Conservation (phyloP, 192 early-diverging fungal species). For the Gryganskiella cystojenkinii region DNA sequence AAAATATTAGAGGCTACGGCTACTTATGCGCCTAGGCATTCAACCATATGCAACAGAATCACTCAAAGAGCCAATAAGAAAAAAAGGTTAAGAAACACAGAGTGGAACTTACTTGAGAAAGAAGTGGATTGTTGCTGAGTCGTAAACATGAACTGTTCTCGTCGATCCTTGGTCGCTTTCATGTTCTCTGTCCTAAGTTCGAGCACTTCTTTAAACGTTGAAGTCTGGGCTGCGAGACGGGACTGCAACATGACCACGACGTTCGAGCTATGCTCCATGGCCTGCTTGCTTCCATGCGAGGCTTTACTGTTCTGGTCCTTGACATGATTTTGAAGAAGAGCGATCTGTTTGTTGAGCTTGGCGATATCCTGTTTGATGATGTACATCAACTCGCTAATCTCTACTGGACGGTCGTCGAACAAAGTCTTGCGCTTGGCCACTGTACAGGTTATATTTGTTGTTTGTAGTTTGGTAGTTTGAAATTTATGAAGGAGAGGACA, state of each 20-base stretch:
- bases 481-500: neutral
- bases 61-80: too few species aligned
- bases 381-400: constrained; percentile 95
- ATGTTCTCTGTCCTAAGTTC: constrained; percentile 96
- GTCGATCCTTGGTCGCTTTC: constrained; percentile 88
- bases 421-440: constrained; percentile 96
- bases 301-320: constrained; percentile 63
- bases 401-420: constrained; percentile 96
- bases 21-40: too few species aligned
- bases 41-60: too few species aligned
- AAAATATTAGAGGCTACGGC: too few species aligned
- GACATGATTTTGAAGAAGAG: constrained; percentile 79
- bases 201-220: constrained; percentile 94
- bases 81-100: too few species aligned
- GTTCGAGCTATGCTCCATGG: constrained; percentile 89
- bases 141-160: constrained; percentile 90
- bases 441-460: constrained; percentile 4
- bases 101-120: constrained; percentile 50
- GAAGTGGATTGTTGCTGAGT: constrained; percentile 51
- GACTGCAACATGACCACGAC: constrained; percentile 95
- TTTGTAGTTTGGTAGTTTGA: neutral
- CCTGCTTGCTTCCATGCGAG: constrained; percentile 65
- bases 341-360: constrained; percentile 93
- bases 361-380: constrained; percentile 98
- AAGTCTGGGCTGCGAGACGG: constrained; percentile 89